Evolutionary conservation across 2,329 filamentous ascomycete genomes (phyloP).

Genomic region (Microdochium trichocladiopsis): DNA sequence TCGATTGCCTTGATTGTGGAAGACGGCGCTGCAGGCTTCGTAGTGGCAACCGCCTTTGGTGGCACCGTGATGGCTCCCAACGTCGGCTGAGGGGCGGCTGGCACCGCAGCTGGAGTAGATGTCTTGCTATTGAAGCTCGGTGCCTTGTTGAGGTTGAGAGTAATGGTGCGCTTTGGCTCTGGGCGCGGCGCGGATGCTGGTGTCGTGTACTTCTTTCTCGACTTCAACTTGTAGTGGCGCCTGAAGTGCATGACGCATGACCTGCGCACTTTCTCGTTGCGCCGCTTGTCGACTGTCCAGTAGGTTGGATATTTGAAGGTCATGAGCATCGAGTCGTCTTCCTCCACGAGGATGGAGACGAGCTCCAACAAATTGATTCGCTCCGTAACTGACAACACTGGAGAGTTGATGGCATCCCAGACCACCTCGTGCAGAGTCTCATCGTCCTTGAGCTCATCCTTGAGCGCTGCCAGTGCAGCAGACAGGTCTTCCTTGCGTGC

Average conservation of each 20-base stretch:
- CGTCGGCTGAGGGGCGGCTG: background rate
- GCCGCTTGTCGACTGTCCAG: conserved; percentile 26
- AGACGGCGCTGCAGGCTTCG: background rate
- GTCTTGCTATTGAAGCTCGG: conserved; percentile 10
- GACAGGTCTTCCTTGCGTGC: conserved; percentile 40
- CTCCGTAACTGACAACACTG: conserved; percentile 37
- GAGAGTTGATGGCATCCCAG: conserved; percentile 42
- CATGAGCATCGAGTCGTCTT: conserved; percentile 36
- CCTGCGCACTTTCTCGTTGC: conserved; percentile 15
- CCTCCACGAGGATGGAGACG: conserved; percentile 41
- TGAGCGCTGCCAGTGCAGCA: conserved; percentile 38
- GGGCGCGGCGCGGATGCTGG: conserved; percentile 6
- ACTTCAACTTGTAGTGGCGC: conserved; percentile 15
- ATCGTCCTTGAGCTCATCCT: conserved; percentile 37
- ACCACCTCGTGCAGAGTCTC: conserved; percentile 33
- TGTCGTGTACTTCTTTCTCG: conserved; percentile 15
- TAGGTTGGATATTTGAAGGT: conserved; percentile 38
- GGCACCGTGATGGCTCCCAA: background rate
- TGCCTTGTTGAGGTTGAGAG: conserved; percentile 20
- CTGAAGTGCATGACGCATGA: conserved; percentile 15
- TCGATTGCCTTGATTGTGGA: background rate
- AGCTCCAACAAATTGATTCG: conserved; percentile 43
- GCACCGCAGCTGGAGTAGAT: background rate
- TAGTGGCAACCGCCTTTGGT: background rate
- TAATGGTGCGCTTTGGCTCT: conserved; percentile 22